Evolutionary conservation across 192 early-diverging fungal species (phyloP).

Genomic region (Linnemannia exigua): DNA sequence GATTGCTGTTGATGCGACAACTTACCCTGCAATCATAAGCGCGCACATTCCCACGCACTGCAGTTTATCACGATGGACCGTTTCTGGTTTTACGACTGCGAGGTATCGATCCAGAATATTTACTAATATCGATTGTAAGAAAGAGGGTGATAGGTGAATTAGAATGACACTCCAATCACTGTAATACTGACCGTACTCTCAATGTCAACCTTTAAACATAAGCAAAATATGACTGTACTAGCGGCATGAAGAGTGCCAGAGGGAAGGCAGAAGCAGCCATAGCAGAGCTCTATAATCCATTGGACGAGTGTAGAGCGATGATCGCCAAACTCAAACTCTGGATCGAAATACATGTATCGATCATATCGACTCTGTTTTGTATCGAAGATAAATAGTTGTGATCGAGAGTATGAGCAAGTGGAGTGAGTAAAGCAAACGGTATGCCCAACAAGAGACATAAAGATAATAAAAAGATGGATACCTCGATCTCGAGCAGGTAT

Average conservation of each 20-base stretch:
- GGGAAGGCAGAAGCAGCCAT: slow-evolving; percentile 16
- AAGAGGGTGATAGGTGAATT: neutral
- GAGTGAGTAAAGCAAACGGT: neutral
- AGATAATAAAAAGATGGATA: neutral
- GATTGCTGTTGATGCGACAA: neutral
- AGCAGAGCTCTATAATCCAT: slow-evolving; percentile 38
- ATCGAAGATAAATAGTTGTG: neutral
- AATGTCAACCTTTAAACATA: neutral
- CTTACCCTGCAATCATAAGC: slow-evolving; percentile 48
- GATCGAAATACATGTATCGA: slow-evolving; percentile 32
- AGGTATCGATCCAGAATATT: slow-evolving; percentile 47
- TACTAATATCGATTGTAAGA: neutral
- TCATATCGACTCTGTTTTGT: slow-evolving; percentile 30
- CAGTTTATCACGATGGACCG: slow-evolving; percentile 1
- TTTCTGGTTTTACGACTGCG: neutral
- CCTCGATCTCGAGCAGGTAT: slow-evolving; percentile 36
- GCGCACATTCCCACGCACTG: slow-evolving; percentile 43
- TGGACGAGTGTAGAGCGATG: slow-evolving; percentile 25
- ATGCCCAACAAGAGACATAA: neutral
- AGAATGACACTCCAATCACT: too few species aligned
- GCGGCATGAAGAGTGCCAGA: slow-evolving; percentile 29
- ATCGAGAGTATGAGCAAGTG: too few species aligned
- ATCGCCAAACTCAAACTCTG: neutral
- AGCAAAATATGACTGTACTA: neutral
- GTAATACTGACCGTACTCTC: neutral